phyloP scores from a whole-genome alignment of 169 alveolate genomes.

The Plasmodium fragile region DNA sequence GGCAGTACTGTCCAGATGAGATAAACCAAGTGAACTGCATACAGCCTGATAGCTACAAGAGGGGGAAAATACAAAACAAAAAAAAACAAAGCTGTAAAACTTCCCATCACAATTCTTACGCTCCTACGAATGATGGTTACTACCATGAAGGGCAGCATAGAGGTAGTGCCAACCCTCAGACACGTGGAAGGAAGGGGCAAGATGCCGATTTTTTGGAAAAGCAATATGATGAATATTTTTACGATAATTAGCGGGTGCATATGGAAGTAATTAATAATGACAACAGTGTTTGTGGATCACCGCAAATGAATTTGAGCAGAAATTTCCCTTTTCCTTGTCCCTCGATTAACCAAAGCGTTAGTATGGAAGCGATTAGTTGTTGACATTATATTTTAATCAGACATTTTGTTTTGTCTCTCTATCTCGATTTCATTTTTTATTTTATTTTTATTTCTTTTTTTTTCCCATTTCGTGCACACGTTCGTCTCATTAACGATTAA shows the following conservation, averaged over 20 bases:
- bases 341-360: not conserved
- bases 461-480: not conserved
- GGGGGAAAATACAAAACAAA: not conserved
- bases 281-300: not conserved
- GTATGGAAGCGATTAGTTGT: not conserved
- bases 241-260: not conserved
- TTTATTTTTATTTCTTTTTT: not conserved
- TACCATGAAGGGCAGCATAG: not conserved
- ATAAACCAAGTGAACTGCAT: not conserved
- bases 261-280: not conserved
- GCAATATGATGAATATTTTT: constrained; percentile 52
- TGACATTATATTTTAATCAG: not conserved
- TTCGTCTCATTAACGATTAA: not conserved
- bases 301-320: not conserved
- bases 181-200: not conserved
- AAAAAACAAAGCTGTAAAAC: not conserved
- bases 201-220: constrained; percentile 18
- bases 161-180: not conserved
- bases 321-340: not conserved
- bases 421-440: not conserved
- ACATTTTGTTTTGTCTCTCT: not conserved
- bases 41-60: not conserved
- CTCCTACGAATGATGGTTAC: not conserved
- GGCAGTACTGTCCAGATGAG: not conserved
- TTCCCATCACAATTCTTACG: not conserved